Evolutionary conservation across 1,139 yeast genomes (phyloP), one percentile per base, ranked within the genome.

Genomic region (Keqinozyma sinolaborantium): DNA sequence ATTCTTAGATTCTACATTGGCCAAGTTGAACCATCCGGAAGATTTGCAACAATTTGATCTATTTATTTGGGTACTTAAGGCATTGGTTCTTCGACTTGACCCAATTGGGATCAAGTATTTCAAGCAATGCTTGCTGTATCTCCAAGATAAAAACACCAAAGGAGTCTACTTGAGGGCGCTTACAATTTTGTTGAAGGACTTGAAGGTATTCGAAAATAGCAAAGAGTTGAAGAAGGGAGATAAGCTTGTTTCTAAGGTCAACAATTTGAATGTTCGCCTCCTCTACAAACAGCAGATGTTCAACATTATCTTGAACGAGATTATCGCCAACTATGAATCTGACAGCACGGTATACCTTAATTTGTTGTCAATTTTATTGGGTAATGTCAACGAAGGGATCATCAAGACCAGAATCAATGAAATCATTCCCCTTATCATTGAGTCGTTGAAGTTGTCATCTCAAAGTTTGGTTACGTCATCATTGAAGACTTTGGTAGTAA

Each of bases 251-350:
- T 66, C 74, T 2, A 68, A 70, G 25, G 76, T 74, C 12, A 55
- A 70, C 41, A 77, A 77, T 39, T 65, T 82, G 36, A 74, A 79
- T 38, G 74, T 83, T 16, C 72, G 83, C 35, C 54, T 74, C 27
- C 64, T 92, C 19, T 84, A 83, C 64, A 87, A 86, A 51, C 97
- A 92, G 50, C 79, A 80, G 41, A 66, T 84, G 14, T 86, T 86
- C 54, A 76, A 76, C 36, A 60, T 66, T 7, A 61, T 79, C 3
- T 62, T 80, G 14, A 79, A 79, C 1, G 56, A 53, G 29, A 38
- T 45, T n/a, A 48, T 82, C 25, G 64, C 75, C 10, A 46, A 51
- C 0, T 59, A 60, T n/a, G 74, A 41, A n/a, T 42, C 41, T 10
- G 51, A 51, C 18, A 44, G 44, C 14, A 56, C 58, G 26, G 69